A percentile compares a stretch with the other conserved stretches of the same genome.
Evolutionary conservation across 2,329 filamentous ascomycete genomes (phyloP).

Genomic region (Fusarium lateritium): DNA sequence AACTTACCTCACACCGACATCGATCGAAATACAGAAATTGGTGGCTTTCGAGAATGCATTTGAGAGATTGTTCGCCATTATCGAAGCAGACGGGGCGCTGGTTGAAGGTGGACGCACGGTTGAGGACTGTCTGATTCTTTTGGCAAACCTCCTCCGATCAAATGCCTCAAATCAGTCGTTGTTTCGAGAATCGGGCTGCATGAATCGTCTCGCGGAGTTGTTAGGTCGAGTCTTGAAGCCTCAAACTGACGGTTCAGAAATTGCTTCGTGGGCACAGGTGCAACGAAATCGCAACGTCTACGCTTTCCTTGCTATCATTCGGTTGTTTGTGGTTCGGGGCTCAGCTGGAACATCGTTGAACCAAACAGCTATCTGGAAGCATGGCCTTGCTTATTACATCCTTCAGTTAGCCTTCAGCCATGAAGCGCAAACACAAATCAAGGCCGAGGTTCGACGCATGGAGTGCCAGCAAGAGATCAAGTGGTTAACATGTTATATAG

Average conservation of each 20-base stretch:
- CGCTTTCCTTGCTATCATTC: constrained; percentile 87
- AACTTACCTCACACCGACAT: constrained; percentile 88
- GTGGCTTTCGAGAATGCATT: constrained; percentile 97
- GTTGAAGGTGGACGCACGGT: constrained; percentile 87
- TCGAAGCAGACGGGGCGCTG: constrained; percentile 85
- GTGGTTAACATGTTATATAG: constrained; percentile 57
- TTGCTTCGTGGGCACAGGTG: constrained; percentile 81
- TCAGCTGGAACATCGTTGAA: constrained; percentile 86
- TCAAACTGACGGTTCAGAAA: constrained; percentile 67
- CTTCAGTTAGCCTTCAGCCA: constrained; percentile 86
- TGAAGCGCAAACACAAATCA: constrained; percentile 80
- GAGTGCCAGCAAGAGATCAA: constrained; percentile 4
- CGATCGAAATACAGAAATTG: constrained; percentile 91
- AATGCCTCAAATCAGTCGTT: constrained; percentile 94
- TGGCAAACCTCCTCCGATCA: constrained; percentile 88
- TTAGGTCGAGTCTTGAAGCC: constrained; percentile 72
- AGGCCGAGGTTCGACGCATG: constrained; percentile 75
- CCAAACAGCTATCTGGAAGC: constrained; percentile 87
- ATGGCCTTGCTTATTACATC: constrained; percentile 83
- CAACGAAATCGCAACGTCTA: constrained; percentile 93
- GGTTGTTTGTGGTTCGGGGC: constrained; percentile 87
- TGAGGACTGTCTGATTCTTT: constrained; percentile 91
- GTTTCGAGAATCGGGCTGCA: constrained; percentile 91
- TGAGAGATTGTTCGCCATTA: constrained; percentile 85
- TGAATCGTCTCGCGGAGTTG: constrained; percentile 79